phyloP scores from a whole-genome alignment of 495 filamentous ascomycete genomes.

The Letharia lupina region DNA sequence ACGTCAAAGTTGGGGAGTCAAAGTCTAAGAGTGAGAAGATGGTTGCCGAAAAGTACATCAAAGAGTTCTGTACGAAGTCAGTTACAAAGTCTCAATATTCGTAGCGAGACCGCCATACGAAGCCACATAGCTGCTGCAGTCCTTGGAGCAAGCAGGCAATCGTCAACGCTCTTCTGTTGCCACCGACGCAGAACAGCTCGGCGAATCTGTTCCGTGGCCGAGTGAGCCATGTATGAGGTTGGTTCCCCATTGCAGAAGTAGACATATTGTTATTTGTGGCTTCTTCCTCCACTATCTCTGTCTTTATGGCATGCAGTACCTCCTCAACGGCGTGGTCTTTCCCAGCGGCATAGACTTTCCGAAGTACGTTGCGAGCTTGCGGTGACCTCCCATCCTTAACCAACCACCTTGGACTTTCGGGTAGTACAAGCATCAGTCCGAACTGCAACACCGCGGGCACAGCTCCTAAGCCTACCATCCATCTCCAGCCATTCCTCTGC shows the following conservation, averaged over 20 bases:
- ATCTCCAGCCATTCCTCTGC: conserved; percentile 67
- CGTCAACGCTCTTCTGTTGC: conserved; percentile 67
- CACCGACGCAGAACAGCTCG: conserved; percentile 50
- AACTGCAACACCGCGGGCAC: conserved; percentile 66
- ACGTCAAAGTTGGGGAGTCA: conserved; percentile 68
- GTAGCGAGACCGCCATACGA: conserved; percentile 43
- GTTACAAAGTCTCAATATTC: not conserved
- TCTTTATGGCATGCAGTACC: conserved; percentile 57
- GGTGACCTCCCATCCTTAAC: conserved; percentile 54
- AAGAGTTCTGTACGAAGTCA: conserved; percentile 52
- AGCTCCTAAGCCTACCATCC: conserved; percentile 83
- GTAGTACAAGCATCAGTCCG: conserved; percentile 55
- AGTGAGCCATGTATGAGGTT: conserved; percentile 18
- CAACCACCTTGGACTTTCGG: conserved; percentile 83
- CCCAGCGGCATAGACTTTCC: conserved; percentile 50
- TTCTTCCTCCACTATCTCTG: conserved; percentile 61
- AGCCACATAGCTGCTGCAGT: conserved; percentile 84
- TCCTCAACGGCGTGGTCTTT: conserved; percentile 38
- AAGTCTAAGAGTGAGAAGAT: conserved; percentile 80
- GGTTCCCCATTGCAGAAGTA: conserved; percentile 23
- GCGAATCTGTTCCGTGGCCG: conserved; percentile 35
- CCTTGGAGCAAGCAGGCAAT: conserved; percentile 83
- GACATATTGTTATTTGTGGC: conserved; percentile 31
- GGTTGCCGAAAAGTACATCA: conserved; percentile 94
- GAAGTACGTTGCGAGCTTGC: conserved; percentile 55